Evolutionary conservation across 805 yeast species (phyloP).

Genomic region (Yamadazyma nakazawae): DNA sequence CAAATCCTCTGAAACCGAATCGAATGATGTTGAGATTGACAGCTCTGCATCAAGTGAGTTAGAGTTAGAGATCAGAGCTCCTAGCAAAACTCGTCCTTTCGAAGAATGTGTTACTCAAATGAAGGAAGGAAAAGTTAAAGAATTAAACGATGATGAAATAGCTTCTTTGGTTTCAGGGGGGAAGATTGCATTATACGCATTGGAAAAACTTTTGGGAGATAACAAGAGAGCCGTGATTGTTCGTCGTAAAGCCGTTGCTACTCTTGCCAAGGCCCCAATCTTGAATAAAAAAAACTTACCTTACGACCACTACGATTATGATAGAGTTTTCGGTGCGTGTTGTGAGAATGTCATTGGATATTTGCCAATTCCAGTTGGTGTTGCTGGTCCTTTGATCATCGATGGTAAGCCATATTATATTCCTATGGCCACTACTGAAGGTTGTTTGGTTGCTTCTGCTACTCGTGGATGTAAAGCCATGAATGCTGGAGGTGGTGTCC

Average conservation of each 20-base stretch:
- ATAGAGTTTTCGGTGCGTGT: slow-evolving; percentile 97
- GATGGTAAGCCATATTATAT: slow-evolving; percentile 87
- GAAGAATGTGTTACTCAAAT: slow-evolving; percentile 62
- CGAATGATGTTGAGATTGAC: slow-evolving; percentile 4
- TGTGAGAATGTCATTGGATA: slow-evolving; percentile 98
- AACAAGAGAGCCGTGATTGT: slow-evolving; percentile 89
- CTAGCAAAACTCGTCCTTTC: slow-evolving; percentile 39
- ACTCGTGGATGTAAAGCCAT: slow-evolving; percentile 99
- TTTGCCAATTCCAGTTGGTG: slow-evolving; percentile 95
- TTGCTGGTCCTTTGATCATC: slow-evolving; percentile 93
- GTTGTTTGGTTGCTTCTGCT: slow-evolving; percentile 96
- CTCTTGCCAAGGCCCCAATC: slow-evolving; percentile 76
- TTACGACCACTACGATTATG: slow-evolving; percentile 80
- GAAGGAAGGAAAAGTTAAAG: slow-evolving; percentile 68
- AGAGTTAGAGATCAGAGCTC: slow-evolving; percentile 21
- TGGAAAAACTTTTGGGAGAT: slow-evolving; percentile 87
- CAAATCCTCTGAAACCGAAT: slow-evolving; percentile 4
- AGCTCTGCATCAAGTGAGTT: slow-evolving; percentile 27
- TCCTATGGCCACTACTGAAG: slow-evolving; percentile 99
- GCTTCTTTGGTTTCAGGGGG: slow-evolving; percentile 67
- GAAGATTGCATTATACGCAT: slow-evolving; percentile 85
- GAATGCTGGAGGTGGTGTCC: slow-evolving; percentile 94
- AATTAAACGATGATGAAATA: slow-evolving; percentile 71
- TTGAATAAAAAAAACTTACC: slow-evolving; percentile 74
- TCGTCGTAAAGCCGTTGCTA: slow-evolving; percentile 90